Evolutionary conservation across 768 basidiomycete species (phyloP), one percentile per base, ranked within the genome.

Genomic region (Paxillus rubicundulus): DNA sequence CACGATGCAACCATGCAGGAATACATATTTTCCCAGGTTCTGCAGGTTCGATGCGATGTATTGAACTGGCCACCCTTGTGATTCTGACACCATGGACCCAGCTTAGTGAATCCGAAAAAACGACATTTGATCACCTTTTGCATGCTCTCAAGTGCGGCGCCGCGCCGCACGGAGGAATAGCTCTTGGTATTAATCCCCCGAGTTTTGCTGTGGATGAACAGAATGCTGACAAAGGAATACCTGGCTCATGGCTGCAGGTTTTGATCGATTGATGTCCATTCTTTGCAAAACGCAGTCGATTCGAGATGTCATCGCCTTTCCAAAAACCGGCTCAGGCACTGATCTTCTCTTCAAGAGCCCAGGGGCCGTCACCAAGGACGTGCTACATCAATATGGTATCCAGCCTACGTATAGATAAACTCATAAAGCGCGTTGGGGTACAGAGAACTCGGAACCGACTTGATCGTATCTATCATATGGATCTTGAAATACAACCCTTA

Each of bases 221-320:
- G 47, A 33, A 21, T 45, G n/a, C 53, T 50, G 32, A 60, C 39
- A 52, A 46, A 45, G 10, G 20, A 5, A 34, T 24, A 47, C 42
- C 21, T 4, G 10, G 27, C 32, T 47, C 44, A 43, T 53, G 5
- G 42, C 42, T 56, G 18, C 68, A 95, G 94, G 94, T 42, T 91
- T 98, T 59, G 95, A 98, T 77, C 84, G 95, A 32, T 74, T 98
- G 55, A 88, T 97, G 83, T 79, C 93, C 12, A 93, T 95, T 57
- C 79, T 98, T 3, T 94, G 92, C 75, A 82, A 85, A 56, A 81
- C 92, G 4, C 79, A 81, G 53, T 92, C 92, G 36, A 98, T 98
- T 60, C 81, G 92, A 55, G 93, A 97, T 62, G 95, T 98, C 58
- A 96, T 98, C 58, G 95, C 95, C 17, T 98, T 98, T 75, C 95